These are phyloP conservation scores for Spizellomyces punctatus DNA, from an alignment of 192 early-diverging fungal species.

Conservation along the genomic window DNA sequence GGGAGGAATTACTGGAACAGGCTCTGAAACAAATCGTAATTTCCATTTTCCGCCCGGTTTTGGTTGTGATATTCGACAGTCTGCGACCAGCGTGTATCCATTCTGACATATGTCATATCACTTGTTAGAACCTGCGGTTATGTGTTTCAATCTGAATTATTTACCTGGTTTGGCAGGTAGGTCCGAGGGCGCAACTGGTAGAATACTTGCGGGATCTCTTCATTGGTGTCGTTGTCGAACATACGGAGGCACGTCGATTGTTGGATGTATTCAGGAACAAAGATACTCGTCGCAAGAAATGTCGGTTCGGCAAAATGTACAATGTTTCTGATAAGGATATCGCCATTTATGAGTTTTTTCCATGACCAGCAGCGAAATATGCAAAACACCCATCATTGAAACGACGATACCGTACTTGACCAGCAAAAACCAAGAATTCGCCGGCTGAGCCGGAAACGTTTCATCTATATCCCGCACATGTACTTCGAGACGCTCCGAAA, in stretches of 20 bases:
- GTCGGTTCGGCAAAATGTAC: conserved; percentile 44
- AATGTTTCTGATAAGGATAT: conserved; percentile 28
- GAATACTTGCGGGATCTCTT: conserved; percentile 44
- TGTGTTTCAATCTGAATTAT: conserved; percentile 4
- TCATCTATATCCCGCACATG: conserved; percentile 56
- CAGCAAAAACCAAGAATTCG: conserved; percentile 51
- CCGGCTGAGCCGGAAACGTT: conserved; percentile 42
- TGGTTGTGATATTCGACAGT: conserved; percentile 36
- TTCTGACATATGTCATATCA: conserved; percentile 29
- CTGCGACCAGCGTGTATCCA: conserved; percentile 53
- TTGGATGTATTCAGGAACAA: conserved; percentile 48
- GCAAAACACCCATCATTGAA: neutral
- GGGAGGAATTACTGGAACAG: conserved; percentile 17
- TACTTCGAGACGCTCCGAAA: conserved; percentile 41
- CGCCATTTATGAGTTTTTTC: neutral
- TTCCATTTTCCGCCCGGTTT: conserved; percentile 54
- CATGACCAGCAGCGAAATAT: neutral
- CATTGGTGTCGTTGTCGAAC: conserved; percentile 53
- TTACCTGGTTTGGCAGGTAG: conserved; percentile 50
- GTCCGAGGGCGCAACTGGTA: conserved; percentile 40
- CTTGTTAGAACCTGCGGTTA: neutral
- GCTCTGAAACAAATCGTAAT: conserved; percentile 47
- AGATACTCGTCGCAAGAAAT: conserved; percentile 43
- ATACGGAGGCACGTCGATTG: conserved; percentile 38
- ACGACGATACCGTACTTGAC: conserved; percentile 48